Evolutionary conservation across 305 asterid species (phyloP), one percentile per base, ranked within the genome.

Genomic region (Rubia occidens): DNA sequence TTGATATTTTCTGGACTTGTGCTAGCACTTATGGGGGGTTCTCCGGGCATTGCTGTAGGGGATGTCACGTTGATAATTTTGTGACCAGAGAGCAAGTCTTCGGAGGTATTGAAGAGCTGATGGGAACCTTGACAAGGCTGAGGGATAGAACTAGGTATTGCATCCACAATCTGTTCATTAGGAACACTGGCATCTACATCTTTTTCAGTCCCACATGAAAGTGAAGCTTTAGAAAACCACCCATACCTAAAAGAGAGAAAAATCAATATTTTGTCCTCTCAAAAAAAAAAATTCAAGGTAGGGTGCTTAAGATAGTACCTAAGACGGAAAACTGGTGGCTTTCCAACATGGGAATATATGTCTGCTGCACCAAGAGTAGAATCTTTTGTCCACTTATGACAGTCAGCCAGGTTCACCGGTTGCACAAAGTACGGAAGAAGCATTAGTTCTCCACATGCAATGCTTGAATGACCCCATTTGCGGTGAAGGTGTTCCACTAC

Each of bases 401-500:
- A 85, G 61, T 82, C 95, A 77, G 76, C 77, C 78, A 82, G 68
- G 80, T 83, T 89, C 77, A 80, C 89, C 76, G 74, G 75, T 61
- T 83, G 87, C 40, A 83, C 89, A 86, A 82, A 83, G 78, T 86
- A 91, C 53, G 99, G 97, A 65, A 91, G 84, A 69, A 94, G 93
- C 76, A 85, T 82, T 66, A 94, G 80, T 55, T 94, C 96, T 70
- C 87, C 85, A 71, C 76, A 65, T 66, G 81, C 79, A 53, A 76
- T 61, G 76, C 79, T 85, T 29, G 95, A 78, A 74, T 75, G 82
- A 42, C 97, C 94, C 97, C 99, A 94, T 80, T 94, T 94, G 75
- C 93, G 92, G 75, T 85, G 81, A 67, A 94, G 96, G 84, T 94
- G 99, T 71, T 94, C 99, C 77, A 90, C 32, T 35, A 94, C 83